Conservation (phyloP, 179 eudicot species). For the Vitellaria paradoxa region DNA sequence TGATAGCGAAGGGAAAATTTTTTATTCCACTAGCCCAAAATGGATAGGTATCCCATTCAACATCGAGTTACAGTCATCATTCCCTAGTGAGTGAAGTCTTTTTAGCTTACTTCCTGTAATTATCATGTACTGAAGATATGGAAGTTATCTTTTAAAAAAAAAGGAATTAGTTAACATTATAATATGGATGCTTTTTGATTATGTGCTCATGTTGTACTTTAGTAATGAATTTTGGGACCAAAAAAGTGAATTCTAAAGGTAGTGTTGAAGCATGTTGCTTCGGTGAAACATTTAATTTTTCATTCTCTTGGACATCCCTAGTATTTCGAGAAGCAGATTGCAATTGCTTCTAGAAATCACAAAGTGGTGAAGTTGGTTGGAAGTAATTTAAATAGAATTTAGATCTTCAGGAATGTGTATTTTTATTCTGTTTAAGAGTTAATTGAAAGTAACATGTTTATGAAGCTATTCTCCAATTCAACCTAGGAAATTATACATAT, state of each 20-base stretch:
- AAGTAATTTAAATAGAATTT: neutral
- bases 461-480: neutral
- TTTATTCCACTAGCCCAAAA: conserved; percentile 79
- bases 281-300: neutral
- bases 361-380: neutral
- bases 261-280: neutral
- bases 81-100: conserved; percentile 32
- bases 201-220: neutral
- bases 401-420: neutral
- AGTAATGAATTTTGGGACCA: neutral
- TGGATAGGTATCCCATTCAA: conserved; percentile 40
- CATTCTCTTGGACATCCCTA: neutral
- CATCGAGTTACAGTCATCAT: conserved; percentile 21
- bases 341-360: neutral
- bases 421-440: neutral
- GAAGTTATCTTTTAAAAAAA: neutral
- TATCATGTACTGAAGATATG: neutral
- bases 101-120: neutral
- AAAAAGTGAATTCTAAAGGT: neutral
- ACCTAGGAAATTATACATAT: neutral
- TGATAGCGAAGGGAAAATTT: conserved; percentile 77
- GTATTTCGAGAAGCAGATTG: neutral
- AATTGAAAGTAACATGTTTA: neutral
- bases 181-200: neutral
- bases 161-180: neutral